These are phyloP conservation scores for Fusarium penzigii DNA, from an alignment of 2,329 filamentous ascomycete genomes.

Conservation along the genomic window DNA sequence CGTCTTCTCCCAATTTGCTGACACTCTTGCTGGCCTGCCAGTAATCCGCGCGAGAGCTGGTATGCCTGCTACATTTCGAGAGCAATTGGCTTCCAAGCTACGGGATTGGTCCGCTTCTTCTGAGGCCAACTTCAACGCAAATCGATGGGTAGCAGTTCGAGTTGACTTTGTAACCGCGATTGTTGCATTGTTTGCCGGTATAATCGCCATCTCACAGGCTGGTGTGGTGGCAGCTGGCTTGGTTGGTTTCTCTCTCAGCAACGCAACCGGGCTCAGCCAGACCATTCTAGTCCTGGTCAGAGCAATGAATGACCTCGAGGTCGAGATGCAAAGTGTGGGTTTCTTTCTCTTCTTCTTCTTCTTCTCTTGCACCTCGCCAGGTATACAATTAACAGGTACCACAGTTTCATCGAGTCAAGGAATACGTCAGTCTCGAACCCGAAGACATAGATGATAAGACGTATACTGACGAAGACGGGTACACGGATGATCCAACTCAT, in stretches of 20 bases:
- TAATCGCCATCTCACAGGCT: slow-evolving; percentile 52
- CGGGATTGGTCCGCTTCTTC: slow-evolving; percentile 47
- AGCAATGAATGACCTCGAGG: slow-evolving; percentile 56
- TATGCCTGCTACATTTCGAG: slow-evolving; percentile 49
- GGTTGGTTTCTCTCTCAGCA: slow-evolving; percentile 58
- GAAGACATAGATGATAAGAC: slow-evolving; percentile 45
- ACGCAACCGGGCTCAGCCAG: slow-evolving; percentile 54
- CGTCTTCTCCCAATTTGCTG: slow-evolving; percentile 58
- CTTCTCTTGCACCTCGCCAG: background rate
- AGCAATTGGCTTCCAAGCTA: slow-evolving; percentile 52
- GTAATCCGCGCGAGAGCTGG: slow-evolving; percentile 53
- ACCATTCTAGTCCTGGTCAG: slow-evolving; percentile 54
- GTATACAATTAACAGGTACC: slow-evolving; percentile 7
- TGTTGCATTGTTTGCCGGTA: slow-evolving; percentile 52
- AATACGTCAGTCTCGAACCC: slow-evolving; percentile 48
- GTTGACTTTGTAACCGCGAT: slow-evolving; percentile 56
- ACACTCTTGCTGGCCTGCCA: slow-evolving; percentile 51
- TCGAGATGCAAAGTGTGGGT: slow-evolving; percentile 57
- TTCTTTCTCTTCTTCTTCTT: no score
- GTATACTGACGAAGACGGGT: slow-evolving; percentile 41
- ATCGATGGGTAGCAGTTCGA: slow-evolving; percentile 58
- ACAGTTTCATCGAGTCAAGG: slow-evolving; percentile 51
- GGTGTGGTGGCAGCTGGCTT: slow-evolving; percentile 51
- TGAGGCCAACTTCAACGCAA: slow-evolving; percentile 56
- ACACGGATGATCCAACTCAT: slow-evolving; percentile 40